phyloP scores from a whole-genome alignment of 2,329 filamentous ascomycete genomes.

The Rhynchosporium agropyri region DNA sequence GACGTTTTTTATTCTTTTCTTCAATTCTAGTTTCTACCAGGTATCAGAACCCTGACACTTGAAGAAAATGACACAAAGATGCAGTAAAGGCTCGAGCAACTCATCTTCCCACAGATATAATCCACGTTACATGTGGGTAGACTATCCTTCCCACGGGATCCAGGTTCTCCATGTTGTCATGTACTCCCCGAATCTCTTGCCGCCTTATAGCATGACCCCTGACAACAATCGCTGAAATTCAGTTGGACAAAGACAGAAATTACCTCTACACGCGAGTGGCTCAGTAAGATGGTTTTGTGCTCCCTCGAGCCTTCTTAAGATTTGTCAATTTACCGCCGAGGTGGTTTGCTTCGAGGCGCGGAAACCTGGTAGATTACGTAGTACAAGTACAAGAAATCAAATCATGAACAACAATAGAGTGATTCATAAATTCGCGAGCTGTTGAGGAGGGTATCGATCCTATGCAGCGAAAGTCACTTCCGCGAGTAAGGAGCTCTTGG shows the following conservation, averaged over 20 bases:
- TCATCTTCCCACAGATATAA: no score
- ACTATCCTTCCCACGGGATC: not conserved
- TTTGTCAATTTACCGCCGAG: not conserved
- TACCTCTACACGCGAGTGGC: not conserved
- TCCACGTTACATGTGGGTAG: not conserved
- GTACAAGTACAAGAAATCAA: not conserved
- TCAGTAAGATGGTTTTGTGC: not conserved
- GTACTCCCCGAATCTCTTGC: not conserved
- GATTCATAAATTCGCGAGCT: not conserved
- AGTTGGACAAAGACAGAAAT: not conserved
- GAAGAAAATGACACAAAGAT: no score
- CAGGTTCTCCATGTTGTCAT: not conserved
- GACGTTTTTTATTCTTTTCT: not conserved
- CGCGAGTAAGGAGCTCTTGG: no score
- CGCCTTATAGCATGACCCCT: not conserved
- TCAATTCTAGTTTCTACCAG: not conserved
- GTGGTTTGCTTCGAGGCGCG: not conserved
- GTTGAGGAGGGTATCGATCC: not conserved
- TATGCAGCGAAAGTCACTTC: not conserved
- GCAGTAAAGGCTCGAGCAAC: no score
- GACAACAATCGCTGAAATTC: not conserved
- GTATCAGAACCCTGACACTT: no score
- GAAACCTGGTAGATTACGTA: slow-evolving; percentile 1
- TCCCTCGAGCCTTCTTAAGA: not conserved
- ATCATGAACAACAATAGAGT: not conserved